Conservation (phyloP, 305 asterid species). For the Stenogyne calaminthoides region DNA sequence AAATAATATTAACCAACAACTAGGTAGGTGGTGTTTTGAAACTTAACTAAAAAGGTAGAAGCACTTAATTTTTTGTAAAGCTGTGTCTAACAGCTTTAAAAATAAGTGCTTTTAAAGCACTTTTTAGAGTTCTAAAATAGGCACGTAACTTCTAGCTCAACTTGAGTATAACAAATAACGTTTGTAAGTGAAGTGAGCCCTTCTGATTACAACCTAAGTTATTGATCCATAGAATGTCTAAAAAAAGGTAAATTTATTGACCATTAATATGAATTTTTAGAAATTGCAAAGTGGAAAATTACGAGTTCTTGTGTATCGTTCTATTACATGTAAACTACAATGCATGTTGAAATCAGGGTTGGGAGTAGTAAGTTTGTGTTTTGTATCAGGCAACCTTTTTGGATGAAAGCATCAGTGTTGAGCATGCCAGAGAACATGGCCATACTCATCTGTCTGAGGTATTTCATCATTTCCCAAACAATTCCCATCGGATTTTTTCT, state of each 20-base stretch:
- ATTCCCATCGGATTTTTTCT: neutral
- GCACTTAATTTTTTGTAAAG: too few relatives aligned
- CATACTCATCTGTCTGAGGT: conserved; percentile 95
- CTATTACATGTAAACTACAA: neutral
- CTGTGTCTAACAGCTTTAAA: too few relatives aligned
- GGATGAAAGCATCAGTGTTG: conserved; percentile 70
- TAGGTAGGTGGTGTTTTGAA: too few relatives aligned
- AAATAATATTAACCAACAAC: neutral
- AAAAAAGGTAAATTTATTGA: neutral
- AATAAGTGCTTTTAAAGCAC: too few relatives aligned
- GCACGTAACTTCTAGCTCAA: too few relatives aligned
- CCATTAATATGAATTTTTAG: neutral
- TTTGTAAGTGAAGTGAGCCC: neutral
- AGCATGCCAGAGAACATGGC: conserved; percentile 90
- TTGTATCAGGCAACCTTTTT: conserved; percentile 87
- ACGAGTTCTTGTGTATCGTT: neutral
- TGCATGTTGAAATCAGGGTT: neutral
- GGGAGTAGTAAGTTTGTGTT: conserved; percentile 13
- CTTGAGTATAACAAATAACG: neutral
- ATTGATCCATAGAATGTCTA: neutral
- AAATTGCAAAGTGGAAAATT: neutral
- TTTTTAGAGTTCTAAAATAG: too few relatives aligned
- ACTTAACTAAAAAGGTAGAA: too few relatives aligned
- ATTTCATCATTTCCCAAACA: conserved; percentile 12
- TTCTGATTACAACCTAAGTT: neutral